These are phyloP conservation scores for Eucalyptus shirleyi DNA, from an alignment of 345 rosid species.

Conservation along the genomic window DNA sequence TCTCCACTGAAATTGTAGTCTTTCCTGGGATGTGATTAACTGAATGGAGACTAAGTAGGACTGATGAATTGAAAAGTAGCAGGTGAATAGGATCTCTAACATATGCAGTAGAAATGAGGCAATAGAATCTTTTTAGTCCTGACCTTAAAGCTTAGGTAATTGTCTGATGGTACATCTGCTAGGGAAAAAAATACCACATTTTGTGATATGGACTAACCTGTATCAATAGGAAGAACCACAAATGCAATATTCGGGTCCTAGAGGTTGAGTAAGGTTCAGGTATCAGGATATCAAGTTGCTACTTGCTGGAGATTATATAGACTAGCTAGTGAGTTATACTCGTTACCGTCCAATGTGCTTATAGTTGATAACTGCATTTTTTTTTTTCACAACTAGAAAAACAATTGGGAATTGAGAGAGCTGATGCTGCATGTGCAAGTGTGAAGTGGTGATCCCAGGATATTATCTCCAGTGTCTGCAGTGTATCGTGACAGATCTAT, in stretches of 20 bases:
- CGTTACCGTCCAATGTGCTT: not conserved
- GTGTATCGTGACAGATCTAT: not conserved
- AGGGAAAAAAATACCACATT: not conserved
- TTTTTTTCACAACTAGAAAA: not conserved
- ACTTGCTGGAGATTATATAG: not conserved
- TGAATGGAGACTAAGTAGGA: not conserved
- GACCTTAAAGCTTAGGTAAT: not conserved
- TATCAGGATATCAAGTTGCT: not conserved
- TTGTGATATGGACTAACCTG: not conserved
- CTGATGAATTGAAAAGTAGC: not conserved
- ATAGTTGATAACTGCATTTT: not conserved
- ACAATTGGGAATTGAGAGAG: not conserved
- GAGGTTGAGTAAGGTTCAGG: not conserved
- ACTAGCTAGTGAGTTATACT: not conserved
- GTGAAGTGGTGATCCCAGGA: not conserved
- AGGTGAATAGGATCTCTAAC: not conserved
- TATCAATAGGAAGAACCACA: not conserved
- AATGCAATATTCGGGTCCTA: not conserved
- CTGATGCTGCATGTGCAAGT: not conserved
- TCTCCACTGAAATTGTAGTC: not conserved
- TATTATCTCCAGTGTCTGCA: not conserved
- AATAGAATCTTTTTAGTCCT: not conserved
- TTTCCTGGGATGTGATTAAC: not conserved
- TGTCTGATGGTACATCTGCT: not conserved
- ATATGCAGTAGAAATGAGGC: not conserved